Percentiles rank a stretch among this genome's conserved stretches.
phyloP scores from a whole-genome alignment of 139 green algal species.

The Haematococcus sp. region DNA sequence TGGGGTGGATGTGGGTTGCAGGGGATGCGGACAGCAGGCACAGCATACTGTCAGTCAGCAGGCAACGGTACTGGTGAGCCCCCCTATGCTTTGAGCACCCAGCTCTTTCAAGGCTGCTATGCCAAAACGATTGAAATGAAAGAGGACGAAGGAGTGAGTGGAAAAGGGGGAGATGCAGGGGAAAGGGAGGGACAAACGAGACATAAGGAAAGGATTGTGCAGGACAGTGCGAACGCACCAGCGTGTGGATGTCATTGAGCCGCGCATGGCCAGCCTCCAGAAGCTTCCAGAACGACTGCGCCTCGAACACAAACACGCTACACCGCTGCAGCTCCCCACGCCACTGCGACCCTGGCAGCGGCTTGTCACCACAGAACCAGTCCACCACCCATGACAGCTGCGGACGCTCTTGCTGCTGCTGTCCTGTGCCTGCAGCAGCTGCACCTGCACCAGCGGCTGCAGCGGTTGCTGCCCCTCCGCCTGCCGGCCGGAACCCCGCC shows the following conservation, averaged over 20 bases:
- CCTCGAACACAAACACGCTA: constrained; percentile 16
- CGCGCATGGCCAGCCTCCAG: neutral
- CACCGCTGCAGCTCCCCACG: neutral
- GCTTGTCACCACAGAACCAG: constrained; percentile 16
- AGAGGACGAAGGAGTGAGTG: no score
- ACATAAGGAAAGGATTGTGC: no score
- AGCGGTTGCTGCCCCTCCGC: neutral
- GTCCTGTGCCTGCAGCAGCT: neutral
- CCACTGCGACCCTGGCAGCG: neutral
- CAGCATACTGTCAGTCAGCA: no score
- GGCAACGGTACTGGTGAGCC: no score
- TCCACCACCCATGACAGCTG: neutral
- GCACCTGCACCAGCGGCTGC: neutral
- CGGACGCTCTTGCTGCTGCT: neutral
- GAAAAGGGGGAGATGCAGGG: no score
- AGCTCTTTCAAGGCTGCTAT: no score
- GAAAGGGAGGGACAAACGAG: no score
- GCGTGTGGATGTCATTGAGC: constrained; percentile 3
- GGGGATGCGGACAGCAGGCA: no score
- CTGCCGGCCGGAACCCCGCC: constrained; percentile 1
- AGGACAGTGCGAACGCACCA: no score
- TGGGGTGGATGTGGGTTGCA: no score
- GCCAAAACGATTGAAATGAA: no score
- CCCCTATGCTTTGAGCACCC: no score
- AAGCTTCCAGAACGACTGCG: constrained; percentile 10